phyloP scores from a whole-genome alignment of 176 grass and related monocot species.

The Cenchrus americanus region DNA sequence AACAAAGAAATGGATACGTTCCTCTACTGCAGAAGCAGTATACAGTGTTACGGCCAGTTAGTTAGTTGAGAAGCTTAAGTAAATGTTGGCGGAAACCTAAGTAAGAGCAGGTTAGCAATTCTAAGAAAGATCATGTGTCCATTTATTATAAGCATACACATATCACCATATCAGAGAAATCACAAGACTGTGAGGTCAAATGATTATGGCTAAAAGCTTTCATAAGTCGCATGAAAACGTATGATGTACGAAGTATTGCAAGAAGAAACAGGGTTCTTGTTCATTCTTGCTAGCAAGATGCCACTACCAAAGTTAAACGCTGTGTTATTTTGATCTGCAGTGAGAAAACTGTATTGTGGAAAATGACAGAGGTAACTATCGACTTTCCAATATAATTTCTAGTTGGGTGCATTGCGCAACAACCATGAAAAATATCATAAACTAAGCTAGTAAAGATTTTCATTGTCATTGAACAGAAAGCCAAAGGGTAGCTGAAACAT shows the following conservation, averaged over 20 bases:
- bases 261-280: not conserved
- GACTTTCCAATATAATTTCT: not conserved
- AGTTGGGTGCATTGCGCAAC: not conserved
- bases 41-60: not conserved
- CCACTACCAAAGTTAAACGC: not conserved
- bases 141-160: constrained; percentile 29
- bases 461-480: constrained; percentile 18
- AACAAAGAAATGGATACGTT: not conserved
- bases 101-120: not conserved
- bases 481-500: constrained; percentile 45
- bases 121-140: not conserved
- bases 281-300: constrained; percentile 11
- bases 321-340: not conserved
- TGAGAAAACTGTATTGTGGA: not conserved
- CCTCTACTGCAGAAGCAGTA: not conserved
- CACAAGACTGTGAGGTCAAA: constrained; percentile 2
- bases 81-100: not conserved
- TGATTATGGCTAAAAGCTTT: not conserved
- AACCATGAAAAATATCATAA: not conserved
- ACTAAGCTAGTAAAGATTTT: constrained; percentile 2
- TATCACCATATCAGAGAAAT: not conserved
- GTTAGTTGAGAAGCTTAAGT: not conserved
- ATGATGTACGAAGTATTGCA: not conserved
- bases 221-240: not conserved
- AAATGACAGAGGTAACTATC: not conserved